Evolutionary conservation across 495 filamentous ascomycete species (phyloP), one percentile per base, ranked within the genome.

Genomic region (Astrocystis sublimbata): DNA sequence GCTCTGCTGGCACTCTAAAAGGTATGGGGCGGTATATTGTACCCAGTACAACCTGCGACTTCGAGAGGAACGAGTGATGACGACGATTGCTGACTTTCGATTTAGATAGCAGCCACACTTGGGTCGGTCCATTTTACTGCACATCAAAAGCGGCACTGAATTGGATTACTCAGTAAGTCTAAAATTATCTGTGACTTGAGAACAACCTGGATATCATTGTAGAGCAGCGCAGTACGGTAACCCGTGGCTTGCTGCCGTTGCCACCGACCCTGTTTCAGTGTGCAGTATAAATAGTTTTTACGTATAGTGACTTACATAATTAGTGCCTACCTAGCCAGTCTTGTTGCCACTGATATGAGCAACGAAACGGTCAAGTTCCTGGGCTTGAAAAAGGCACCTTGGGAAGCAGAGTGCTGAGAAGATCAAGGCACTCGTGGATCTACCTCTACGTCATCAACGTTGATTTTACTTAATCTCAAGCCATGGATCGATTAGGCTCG

Each of bases 141-240:
- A 64, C 62, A 36, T 59, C 61, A 0, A 69, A 69, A 46, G 64
- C 57, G 6, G 64, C 52, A 23, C n/a, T 69, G 47, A 67, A 69
- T 38, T 69, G 67, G 67, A 42, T 62, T 24, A 67, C 67, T 15
- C n/a, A 59, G 65, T 65, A 30, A 43, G 63, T 61, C 45, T 19
- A 13, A 42, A 13, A 13, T 36, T 7, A 13, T 7, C 35, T 36
- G 2, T 36, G 13, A 36, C 8, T 13, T 36, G 2, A 36, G 13
- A 36, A 36, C 13, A 36, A 36, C 35, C n/a, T n/a, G n/a, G n/a
- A 13, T 36, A 36, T 12, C n/a, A 31, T 23, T 30, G 54, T 8
- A 66, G 64, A 30, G 41, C 62, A 21, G 62, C 62, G 10, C 62
- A 68, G 28, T 62, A 41, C 24, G 55, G 62, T 31, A 68, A 65